phyloP scores from a whole-genome alignment of 106 monocot species.

The Apostasia ramifera region DNA sequence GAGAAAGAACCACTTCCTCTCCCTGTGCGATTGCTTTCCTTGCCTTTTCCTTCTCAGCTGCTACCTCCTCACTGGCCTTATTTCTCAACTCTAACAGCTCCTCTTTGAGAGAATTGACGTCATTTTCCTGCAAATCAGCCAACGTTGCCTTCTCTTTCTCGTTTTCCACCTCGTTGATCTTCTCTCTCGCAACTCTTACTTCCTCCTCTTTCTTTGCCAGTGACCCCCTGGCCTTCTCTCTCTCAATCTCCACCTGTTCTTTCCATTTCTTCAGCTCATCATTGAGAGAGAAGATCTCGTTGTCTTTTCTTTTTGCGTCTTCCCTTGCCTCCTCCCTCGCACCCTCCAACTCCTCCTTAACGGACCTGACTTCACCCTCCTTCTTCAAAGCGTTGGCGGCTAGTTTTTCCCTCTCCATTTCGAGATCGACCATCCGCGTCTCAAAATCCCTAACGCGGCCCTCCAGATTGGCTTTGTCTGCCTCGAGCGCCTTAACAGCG shows the following conservation, averaged over 20 bases:
- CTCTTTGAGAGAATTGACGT: not conserved
- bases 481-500: slow-evolving; percentile 1
- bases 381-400: not conserved
- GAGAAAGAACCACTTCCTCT: not conserved
- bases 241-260: not conserved
- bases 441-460: not conserved
- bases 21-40: not conserved
- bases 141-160: not conserved
- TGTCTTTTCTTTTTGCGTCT: not conserved
- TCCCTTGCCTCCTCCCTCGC: slow-evolving; percentile 5
- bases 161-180: not conserved
- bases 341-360: slow-evolving; percentile 10
- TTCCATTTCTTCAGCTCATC: slow-evolving; percentile 12
- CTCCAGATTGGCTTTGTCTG: not conserved
- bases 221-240: not conserved
- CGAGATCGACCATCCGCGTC: slow-evolving; percentile 3
- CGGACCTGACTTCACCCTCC: slow-evolving; percentile 1
- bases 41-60: not conserved
- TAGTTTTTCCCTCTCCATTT: not conserved
- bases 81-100: not conserved
- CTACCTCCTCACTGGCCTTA: not conserved
- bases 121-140: not conserved
- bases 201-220: not conserved
- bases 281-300: not conserved
- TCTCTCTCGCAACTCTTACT: not conserved